Evolutionary conservation across 495 filamentous ascomycete genomes (phyloP), one percentile per base, ranked within the genome.

Genomic region (Trichoderma gamsii): DNA sequence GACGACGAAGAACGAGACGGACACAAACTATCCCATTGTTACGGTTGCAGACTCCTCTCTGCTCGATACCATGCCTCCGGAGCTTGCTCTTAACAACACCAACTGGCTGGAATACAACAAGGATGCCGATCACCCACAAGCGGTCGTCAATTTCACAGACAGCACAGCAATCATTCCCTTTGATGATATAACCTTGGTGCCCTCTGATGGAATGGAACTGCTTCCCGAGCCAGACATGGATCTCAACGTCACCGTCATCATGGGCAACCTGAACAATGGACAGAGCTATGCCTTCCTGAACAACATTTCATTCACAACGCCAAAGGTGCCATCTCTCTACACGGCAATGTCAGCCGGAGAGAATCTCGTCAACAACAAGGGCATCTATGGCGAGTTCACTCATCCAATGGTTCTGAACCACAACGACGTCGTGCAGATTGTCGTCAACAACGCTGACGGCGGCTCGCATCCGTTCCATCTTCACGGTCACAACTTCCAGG

Each of bases 401-500:
- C 77, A 83, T 43, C 74, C 87, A 0, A 78, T 83, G 70, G 74
- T 92, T 4, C 76, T 90, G 0, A 74, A 81, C 0, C 79, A 86
- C 44, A 79, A 79, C 25, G 74, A 90, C 4, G 75, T 88, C 7
- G 82, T 92, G 25, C 86, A 92, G 64, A 84, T 92, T 23, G 77
- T 91, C n/a, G 66, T 92, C 21, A 91, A 91, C 80, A 92, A 91
- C 72, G 70, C 79, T 12, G 87, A 90, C 69, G 69, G 78, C 0
- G 87, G 85, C 63, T 83, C 38, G 6, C 72, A 73, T 68, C 70
- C 74, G 0, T 75, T 73, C 66, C 74, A 76, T 63, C 69, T 76
- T n/a, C 41, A 92, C 79, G 89, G 89, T 15, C 89, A 91, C 77
- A 79, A 82, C 66, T 91, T 90, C 78, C 88, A 91, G 64, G 77